Evolutionary conservation across 768 basidiomycete genomes (phyloP), one percentile per base, ranked within the genome.

Genomic region (Hortiboletus campestris): DNA sequence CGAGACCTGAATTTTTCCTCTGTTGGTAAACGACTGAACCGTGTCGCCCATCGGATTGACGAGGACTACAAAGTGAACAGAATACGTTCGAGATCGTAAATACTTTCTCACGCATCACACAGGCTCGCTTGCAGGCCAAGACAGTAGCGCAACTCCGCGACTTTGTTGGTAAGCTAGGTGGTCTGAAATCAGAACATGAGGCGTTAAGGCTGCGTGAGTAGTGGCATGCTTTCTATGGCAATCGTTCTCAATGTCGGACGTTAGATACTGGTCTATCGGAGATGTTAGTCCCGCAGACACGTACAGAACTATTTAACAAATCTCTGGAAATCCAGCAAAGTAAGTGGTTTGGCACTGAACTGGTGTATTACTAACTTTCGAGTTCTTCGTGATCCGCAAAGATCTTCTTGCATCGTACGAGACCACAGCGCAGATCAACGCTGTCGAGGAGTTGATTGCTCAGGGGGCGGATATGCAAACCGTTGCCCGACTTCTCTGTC

Each of bases 271-370:
- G 89, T 31, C 68, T 99, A 44, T 95, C 93, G n/a, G 97, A 98
- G 73, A 75, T 94, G 67, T 78, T 99, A 41, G 84, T 94, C 56
- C 86, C 90, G 22, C 77, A 88, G 56, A 98, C 95, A 2, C 79
- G 84, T 50, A 89, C 90, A 14, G 90, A 96, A 39, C 75, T 87
- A 44, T 99, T 99, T 75, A 93, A 94, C 73, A 89, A 86, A 66
- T 89, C 87, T 12, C 77, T 99, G 11, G 95, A 98, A 74, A 89
- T 97, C 14, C 96, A 98, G 67, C 97, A 98, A 71, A 98, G 94
- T 94, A 65, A 67, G 83, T 29, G 16, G 20, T 13, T 53, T 59
- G 17, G 20, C 29, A 35, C 44, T 46, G 31, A 39, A 39, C 39
- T 22, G n/a, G 45, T 25, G 61, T 40, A 22, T 49, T 57, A 36